These are phyloP conservation scores for Hymenoscyphus repandus DNA, from an alignment of 2,329 filamentous ascomycete genomes.

Conservation along the genomic window DNA sequence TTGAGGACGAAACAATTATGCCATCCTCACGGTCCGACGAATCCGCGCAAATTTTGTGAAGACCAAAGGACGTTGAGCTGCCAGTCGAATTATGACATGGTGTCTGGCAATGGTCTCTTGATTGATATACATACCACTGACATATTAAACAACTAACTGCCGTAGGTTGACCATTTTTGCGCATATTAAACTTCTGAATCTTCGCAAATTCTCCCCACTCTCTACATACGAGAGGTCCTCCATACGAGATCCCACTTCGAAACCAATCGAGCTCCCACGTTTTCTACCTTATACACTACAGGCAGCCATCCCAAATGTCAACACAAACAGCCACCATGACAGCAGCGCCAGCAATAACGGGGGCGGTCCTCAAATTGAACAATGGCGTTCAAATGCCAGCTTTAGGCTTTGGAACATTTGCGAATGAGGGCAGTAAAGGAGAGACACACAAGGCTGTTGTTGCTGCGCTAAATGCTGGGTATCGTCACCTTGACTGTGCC, in stretches of 20 bases:
- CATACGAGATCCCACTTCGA: background rate
- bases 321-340: slow-evolving; percentile 9
- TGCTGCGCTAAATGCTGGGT: slow-evolving; percentile 61
- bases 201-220: background rate
- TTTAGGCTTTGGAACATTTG: slow-evolving; percentile 41
- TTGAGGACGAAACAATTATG: slow-evolving; percentile 8
- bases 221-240: background rate
- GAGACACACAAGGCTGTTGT: slow-evolving; percentile 46
- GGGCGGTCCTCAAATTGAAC: slow-evolving; percentile 32
- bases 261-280: background rate
- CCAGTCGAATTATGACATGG: too few species aligned
- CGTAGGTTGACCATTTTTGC: slow-evolving; percentile 3
- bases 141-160: background rate
- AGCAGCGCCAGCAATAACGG: slow-evolving; percentile 26
- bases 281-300: background rate
- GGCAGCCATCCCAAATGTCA: background rate
- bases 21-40: slow-evolving; percentile 7
- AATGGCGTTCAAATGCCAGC: slow-evolving; percentile 35
- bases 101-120: too few species aligned
- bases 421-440: slow-evolving; percentile 31
- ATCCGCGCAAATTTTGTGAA: slow-evolving; percentile 14
- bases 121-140: background rate
- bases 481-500: slow-evolving; percentile 63
- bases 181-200: background rate
- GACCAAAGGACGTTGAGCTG: too few species aligned